These are phyloP conservation scores for Trypanosoma avium DNA, from an alignment of 208 protist genomes.

Conservation along the genomic window DNA sequence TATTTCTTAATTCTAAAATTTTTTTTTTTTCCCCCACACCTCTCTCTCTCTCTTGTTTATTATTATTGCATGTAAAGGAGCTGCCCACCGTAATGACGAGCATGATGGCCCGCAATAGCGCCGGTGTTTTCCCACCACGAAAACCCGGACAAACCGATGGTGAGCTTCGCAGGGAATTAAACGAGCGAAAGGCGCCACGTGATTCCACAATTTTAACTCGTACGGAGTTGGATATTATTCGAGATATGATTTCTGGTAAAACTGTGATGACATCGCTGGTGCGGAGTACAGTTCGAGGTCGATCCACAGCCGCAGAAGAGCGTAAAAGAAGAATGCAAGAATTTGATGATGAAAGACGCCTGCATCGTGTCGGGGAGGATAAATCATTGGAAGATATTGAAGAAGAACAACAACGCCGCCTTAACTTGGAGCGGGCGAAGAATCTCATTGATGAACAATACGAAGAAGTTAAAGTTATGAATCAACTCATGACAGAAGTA, in stretches of 20 bases:
- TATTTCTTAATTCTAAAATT: not conserved
- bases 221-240: constrained; percentile 82
- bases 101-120: constrained; percentile 26
- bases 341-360: constrained; percentile 67
- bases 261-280: constrained; percentile 21
- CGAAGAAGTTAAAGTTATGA: constrained; percentile 94
- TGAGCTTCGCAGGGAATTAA: constrained; percentile 76
- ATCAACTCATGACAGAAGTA: constrained; percentile 87
- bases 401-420: constrained; percentile 60
- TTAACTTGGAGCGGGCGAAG: constrained; percentile 77
- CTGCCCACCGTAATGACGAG: constrained; percentile 1
- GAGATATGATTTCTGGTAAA: constrained; percentile 58
- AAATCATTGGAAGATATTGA: constrained; percentile 83
- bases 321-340: constrained; percentile 74
- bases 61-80: not conserved
- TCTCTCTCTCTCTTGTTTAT: constrained; percentile 6
- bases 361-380: constrained; percentile 38
- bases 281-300: constrained; percentile 16
- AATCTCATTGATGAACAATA: constrained; percentile 83
- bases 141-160: constrained; percentile 64
- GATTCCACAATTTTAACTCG: constrained; percentile 81
- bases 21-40: not conserved
- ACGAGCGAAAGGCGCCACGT: constrained; percentile 61
- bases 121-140: constrained; percentile 75
- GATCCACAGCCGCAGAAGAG: constrained; percentile 54